Evolutionary conservation across 768 basidiomycete species (phyloP).

Genomic region (Amanita phalloides): DNA sequence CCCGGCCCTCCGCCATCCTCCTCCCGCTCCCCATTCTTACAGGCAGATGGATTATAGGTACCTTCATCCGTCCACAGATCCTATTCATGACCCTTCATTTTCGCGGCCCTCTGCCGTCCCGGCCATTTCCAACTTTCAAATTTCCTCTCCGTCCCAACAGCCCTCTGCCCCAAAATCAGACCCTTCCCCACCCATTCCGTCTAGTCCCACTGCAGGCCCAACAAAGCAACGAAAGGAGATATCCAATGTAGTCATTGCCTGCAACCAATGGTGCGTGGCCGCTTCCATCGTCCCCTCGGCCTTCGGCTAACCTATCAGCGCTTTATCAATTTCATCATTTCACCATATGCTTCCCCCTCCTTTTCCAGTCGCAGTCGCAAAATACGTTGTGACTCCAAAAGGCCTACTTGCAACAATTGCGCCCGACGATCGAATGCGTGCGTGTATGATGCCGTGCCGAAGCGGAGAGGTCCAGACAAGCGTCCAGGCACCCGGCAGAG

Average conservation of each 20-base stretch:
- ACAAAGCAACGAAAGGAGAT: constrained; percentile 39
- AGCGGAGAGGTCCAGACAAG: constrained; percentile 80
- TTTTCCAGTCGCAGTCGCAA: constrained; percentile 64
- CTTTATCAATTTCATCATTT: constrained; percentile 13
- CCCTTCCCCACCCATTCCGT: constrained; percentile 16
- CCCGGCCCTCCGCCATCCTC: neutral
- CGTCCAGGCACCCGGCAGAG: constrained; percentile 75
- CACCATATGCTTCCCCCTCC: constrained; percentile 15
- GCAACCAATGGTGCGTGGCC: constrained; percentile 65
- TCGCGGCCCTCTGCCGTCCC: constrained; percentile 14
- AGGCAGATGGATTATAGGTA: constrained; percentile 26
- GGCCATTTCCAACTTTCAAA: neutral
- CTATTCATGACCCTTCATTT: constrained; percentile 35
- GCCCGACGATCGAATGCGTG: constrained; percentile 67
- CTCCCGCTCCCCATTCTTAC: constrained; percentile 16
- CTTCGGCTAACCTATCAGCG: constrained; percentile 31
- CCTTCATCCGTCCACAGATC: constrained; percentile 25
- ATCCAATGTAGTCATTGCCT: constrained; percentile 70
- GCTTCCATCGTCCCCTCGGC: constrained; percentile 15
- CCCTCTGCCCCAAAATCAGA: constrained; percentile 21
- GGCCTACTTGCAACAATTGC: constrained; percentile 78
- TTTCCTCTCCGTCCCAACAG: constrained; percentile 12
- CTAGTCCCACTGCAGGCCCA: constrained; percentile 12
- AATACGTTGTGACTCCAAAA: constrained; percentile 77
- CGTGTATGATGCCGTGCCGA: constrained; percentile 71